Conservation (phyloP, 1,139 yeast genomes). For the Meyerozyma carpophila region DNA sequence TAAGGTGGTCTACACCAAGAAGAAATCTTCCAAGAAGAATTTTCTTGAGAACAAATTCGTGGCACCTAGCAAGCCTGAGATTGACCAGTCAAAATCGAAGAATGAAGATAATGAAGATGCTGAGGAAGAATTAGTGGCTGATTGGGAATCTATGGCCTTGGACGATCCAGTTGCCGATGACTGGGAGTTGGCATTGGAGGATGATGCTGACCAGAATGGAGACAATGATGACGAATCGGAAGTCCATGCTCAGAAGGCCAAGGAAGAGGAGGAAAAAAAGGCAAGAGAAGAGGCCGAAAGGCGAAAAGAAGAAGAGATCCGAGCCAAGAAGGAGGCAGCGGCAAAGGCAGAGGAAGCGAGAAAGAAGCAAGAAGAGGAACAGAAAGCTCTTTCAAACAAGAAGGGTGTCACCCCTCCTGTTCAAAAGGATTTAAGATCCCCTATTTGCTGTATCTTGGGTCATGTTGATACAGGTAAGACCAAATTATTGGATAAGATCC, state of each 20-base stretch:
- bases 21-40: slow-evolving; percentile 49
- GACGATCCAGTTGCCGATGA: slow-evolving; percentile 42
- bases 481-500: slow-evolving; percentile 88
- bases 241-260: slow-evolving; percentile 14
- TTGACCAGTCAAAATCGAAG: slow-evolving; percentile 9
- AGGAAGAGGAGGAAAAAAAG: slow-evolving; percentile 21
- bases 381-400: slow-evolving; percentile 12
- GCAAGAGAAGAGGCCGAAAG: slow-evolving; percentile 1
- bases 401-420: slow-evolving; percentile 10
- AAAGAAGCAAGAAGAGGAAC: slow-evolving; percentile 17
- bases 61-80: slow-evolving; percentile 7
- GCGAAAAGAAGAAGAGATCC: slow-evolving; percentile 8
- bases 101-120: slow-evolving; percentile 23
- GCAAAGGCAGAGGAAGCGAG: slow-evolving; percentile 25
- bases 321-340: slow-evolving; percentile 13
- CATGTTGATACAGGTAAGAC: slow-evolving; percentile 99
- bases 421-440: slow-evolving; percentile 77
- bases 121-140: slow-evolving; percentile 54
- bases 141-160: slow-evolving; percentile 61
- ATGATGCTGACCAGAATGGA: slow-evolving; percentile 15
- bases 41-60: slow-evolving; percentile 18
- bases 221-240: slow-evolving; percentile 12
- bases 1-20: slow-evolving; percentile 71
- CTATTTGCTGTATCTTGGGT: slow-evolving; percentile 97
- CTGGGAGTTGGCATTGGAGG: slow-evolving; percentile 38